Base-by-base conservation (phyloP, 2,329 filamentous ascomycete genomes). In the Hansfordia pulvinata region DNA sequence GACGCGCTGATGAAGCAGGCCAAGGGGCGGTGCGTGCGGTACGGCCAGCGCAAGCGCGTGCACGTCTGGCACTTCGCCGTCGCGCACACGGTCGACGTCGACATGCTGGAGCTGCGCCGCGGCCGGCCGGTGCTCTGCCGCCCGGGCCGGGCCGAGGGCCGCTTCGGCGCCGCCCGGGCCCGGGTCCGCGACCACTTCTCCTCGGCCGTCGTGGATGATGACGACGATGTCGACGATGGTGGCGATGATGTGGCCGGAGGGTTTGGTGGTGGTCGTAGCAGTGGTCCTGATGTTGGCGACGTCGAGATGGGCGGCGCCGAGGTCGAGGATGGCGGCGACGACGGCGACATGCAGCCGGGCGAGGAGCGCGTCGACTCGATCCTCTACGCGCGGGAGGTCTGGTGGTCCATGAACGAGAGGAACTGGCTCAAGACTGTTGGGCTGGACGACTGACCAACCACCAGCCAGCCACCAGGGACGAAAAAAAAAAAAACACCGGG, bases 51-150 rank as follows among this genome's bases (percentile, higher is more conserved):
- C 9, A 50, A 49, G 27, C 26, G 29, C 2, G 56, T 62, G 3
- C 27, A 43, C 6, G 34, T 60, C 8, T 58, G 56, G 27, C 53
- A 59, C 31, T 50, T 60, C 17, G 40, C 54, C 10, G 46, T 47
- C 2, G 42, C 41, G 11, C 40, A 44, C 25, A 60, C 53, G 0
- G 36, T 58, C 8, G 57, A 60, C 30, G 54, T 53, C n/a, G 48
- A 55, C 30, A 44, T 53, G 0, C 38, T 48, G 31, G 53, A 41
- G 43, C 47, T 30, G 41, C 48, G 29, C 46, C 20, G 20, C 14
- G 24, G 27, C 11, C 22, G 28, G 18, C 29, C 30, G 12, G 17
- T 40, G 10, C 17, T 30, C 6, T 33, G 35, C 3, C 15, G 12
- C 17, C 37, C 33, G 10, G 35, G 35, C 18, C 6, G 20, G 3